Conservation (phyloP, 2,329 filamentous ascomycete genomes). For the Fusarium sp. region DNA sequence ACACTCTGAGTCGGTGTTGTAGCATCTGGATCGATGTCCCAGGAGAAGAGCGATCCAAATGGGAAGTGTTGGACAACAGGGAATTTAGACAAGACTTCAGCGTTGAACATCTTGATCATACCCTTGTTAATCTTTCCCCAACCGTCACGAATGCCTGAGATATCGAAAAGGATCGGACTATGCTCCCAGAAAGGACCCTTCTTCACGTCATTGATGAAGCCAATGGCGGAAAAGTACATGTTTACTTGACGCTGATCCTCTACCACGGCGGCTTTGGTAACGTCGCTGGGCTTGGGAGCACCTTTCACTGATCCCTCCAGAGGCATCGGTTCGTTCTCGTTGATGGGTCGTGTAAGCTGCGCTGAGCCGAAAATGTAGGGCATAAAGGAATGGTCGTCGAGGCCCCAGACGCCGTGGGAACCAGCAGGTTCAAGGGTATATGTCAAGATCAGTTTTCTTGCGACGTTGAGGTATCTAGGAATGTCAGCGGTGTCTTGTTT, state of each 20-base stretch:
- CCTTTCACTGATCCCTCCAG: constrained; percentile 80
- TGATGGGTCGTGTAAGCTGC: constrained; percentile 83
- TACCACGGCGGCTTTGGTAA: constrained; percentile 73
- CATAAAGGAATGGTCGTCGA: constrained; percentile 96
- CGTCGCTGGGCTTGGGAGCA: constrained; percentile 76
- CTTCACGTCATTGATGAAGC: constrained; percentile 98
- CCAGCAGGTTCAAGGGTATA: constrained; percentile 96
- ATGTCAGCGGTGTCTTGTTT: not conserved
- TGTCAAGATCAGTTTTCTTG: constrained; percentile 84
- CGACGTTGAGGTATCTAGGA: constrained; percentile 78
- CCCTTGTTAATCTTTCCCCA: constrained; percentile 99
- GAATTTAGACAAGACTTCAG: constrained; percentile 95
- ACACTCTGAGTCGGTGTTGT: constrained; percentile 59
- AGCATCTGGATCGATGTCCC: constrained; percentile 75
- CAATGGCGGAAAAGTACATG: constrained; percentile 95
- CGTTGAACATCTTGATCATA: constrained; percentile 99
- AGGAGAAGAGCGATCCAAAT: constrained; percentile 83
- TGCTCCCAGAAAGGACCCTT: constrained; percentile 97
- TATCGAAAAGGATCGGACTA: constrained; percentile 92
- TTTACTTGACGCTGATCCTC: constrained; percentile 73
- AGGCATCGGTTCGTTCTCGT: constrained; percentile 70
- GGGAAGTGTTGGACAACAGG: constrained; percentile 97
- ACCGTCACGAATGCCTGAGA: constrained; percentile 89
- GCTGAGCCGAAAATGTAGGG: constrained; percentile 97
- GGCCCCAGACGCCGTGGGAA: constrained; percentile 96